Evolutionary conservation across 148 eudicot genomes (phyloP), one percentile per base, ranked within the genome.

Genomic region (Fagopyrum tataricum): DNA sequence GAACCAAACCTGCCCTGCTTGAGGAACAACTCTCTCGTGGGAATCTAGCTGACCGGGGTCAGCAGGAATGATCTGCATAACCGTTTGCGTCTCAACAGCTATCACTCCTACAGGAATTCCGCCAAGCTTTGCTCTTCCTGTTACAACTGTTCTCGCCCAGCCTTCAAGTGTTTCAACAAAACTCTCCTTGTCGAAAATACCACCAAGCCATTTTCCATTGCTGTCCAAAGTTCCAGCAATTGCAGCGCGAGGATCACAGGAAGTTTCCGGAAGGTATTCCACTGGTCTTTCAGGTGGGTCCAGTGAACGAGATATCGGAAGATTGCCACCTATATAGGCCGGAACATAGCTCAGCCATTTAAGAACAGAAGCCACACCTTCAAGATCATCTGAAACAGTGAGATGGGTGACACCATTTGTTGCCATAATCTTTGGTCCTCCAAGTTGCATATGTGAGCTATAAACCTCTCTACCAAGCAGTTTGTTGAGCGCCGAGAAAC

Each of bases 1-100:
- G 76, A 96, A 96, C 99, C 99, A 96, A 2, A 96, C 99, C 77
- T 96, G 99, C 40, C 99, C 99, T 0, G 99, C 99, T 85, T 96
- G 99, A 20, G 99, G 99, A n/a, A 92, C 97, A 17, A 92, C 92
- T 80, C 99, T 79, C 75, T 96, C 99, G 26, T 90, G 96, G 8
- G 99, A 96, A 75, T 96, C 99, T 1, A 90, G 92, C 81, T 96
- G 99, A 56, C 99, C 99, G 0, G 99, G 99, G 72, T 96, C 99
- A 0, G 99, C 99, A 4, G 99, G 99, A 59, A 96, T 92, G 7
- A 92, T 78, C 85, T 96, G 99, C 96, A 86, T 96, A 82, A 96
- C 88, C 18, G 99, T 96, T 75, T 96, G 99, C 0, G 99, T 96
- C 84, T 96, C 99, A 31, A 91, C 97, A 17, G 99, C 97, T 44